Evolutionary conservation across 2,329 filamentous ascomycete genomes (phyloP).

Genomic region (Talaromyces sp.): DNA sequence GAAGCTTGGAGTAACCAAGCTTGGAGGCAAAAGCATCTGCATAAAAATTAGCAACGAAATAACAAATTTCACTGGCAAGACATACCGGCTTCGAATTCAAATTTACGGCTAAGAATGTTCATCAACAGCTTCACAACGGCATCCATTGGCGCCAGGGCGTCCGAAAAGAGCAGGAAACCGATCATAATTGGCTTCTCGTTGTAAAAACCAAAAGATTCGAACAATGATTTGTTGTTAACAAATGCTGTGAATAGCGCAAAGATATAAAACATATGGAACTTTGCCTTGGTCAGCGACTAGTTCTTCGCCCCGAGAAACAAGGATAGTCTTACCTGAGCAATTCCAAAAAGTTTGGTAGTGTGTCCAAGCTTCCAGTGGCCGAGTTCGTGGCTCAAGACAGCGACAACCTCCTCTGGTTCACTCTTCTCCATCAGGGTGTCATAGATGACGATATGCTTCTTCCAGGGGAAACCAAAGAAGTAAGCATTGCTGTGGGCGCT

Average conservation of each 20-base stretch:
- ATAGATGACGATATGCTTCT: slow-evolving; percentile 99
- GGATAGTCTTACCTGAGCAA: slow-evolving; percentile 62
- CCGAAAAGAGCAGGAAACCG: slow-evolving; percentile 95
- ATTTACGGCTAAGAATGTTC: slow-evolving; percentile 90
- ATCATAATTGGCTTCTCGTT: slow-evolving; percentile 85
- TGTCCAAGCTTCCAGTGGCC: slow-evolving; percentile 97
- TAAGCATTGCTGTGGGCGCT: slow-evolving; percentile 87
- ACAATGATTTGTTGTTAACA: slow-evolving; percentile 89
- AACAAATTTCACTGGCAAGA: background rate
- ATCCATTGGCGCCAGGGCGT: slow-evolving; percentile 91
- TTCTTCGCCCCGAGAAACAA: background rate
- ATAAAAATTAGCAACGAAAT: slow-evolving; percentile 1
- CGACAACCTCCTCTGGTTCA: slow-evolving; percentile 84
- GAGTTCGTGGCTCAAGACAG: slow-evolving; percentile 90
- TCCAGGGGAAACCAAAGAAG: slow-evolving; percentile 97
- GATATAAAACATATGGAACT: slow-evolving; percentile 89
- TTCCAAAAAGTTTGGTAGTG: slow-evolving; percentile 84
- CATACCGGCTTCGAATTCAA: slow-evolving; percentile 87
- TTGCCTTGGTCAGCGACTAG: slow-evolving; percentile 12
- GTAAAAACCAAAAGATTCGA: slow-evolving; percentile 84
- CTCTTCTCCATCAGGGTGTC: slow-evolving; percentile 97
- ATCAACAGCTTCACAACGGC: slow-evolving; percentile 90
- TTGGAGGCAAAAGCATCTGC: slow-evolving; percentile 75
- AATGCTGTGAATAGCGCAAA: slow-evolving; percentile 96
- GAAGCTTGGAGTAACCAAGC: slow-evolving; percentile 76